Conservation (phyloP, 129 eudicot genomes). For the Gnaphalium uliginosum region DNA sequence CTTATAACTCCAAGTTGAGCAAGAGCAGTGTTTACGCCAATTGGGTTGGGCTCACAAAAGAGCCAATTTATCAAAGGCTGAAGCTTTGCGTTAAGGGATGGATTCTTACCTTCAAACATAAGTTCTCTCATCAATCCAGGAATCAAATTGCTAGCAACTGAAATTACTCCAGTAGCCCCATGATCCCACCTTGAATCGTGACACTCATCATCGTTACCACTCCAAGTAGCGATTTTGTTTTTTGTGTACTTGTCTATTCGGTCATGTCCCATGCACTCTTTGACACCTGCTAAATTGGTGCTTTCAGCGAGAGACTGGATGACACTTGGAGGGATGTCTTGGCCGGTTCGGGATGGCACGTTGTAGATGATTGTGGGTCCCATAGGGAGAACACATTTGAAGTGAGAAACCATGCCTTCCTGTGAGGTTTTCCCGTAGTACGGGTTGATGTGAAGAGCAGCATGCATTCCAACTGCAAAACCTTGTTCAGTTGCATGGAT, state of each 20-base stretch:
- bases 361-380: slow-evolving; percentile 77
- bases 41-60: slow-evolving; percentile 79
- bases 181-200: slow-evolving; percentile 76
- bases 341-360: slow-evolving; percentile 78
- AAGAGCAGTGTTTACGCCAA: slow-evolving; percentile 74
- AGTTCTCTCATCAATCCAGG: slow-evolving; percentile 70
- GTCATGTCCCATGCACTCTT: slow-evolving; percentile 67
- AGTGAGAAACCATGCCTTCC: slow-evolving; percentile 71
- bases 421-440: slow-evolving; percentile 82
- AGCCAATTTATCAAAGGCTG: slow-evolving; percentile 69
- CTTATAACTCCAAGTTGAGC: slow-evolving; percentile 84
- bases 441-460: slow-evolving; percentile 85
- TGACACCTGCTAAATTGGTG: slow-evolving; percentile 63
- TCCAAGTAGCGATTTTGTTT: slow-evolving; percentile 58
- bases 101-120: slow-evolving; percentile 74
- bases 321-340: slow-evolving; percentile 71
- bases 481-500: slow-evolving; percentile 79
- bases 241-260: slow-evolving; percentile 49
- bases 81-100: slow-evolving; percentile 50
- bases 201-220: slow-evolving; percentile 82
- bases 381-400: slow-evolving; percentile 67
- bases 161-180: slow-evolving; percentile 72
- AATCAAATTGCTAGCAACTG: slow-evolving; percentile 73
- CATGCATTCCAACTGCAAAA: slow-evolving; percentile 84
- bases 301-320: slow-evolving; percentile 49